Evolutionary conservation across 305 asterid species (phyloP), one percentile per base, ranked within the genome.

Genomic region (Nicotiana rustica): DNA sequence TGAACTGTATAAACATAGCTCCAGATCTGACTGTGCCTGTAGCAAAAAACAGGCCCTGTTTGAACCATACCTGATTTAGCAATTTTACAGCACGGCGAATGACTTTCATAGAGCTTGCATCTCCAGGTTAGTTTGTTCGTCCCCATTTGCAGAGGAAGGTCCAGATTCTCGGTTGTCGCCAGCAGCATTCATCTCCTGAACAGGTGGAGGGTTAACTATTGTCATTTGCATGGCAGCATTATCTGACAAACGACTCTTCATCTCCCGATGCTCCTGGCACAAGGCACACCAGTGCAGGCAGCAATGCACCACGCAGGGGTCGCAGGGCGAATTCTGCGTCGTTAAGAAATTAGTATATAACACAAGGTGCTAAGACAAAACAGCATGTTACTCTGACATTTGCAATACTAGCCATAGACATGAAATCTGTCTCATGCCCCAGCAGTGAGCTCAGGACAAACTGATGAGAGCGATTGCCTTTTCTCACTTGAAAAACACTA

Each of bases 241-340:
- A 6, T 94, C 97, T 14, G 97, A 89, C 14, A 96, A 86, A 55
- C 94, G 98, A 31, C 86, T 88, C 85, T 91, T 93, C 97, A 93
- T 92, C 89, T 96, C 99, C 85, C 99, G 84, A 87, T 94, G 98
- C 90, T 96, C 99, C 86, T 96, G 99, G 89, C 99, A 96, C 90
- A 96, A 78, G 29, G 99, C 99, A 83, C 99, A 94, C 95, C 97
- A 94, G 87, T 94, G 99, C 92, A 91, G 75, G 92, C 99, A 96
- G 91, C 99, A 96, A 87, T 96, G 97, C 56, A 90, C 97, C 95
- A 92, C 14, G 91, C 97, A 94, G 41, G 99, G 98, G 84, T 96
- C 98, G 35, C 97, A 94, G 0, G 99, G 99, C 0, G 99, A 90
- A 89, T 96, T 94, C 99, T 96, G 93, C 86, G 88, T n/a, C 13